Percentiles rank a stretch among this genome's conserved stretches.
phyloP scores from a whole-genome alignment of 1,284 basidiomycete species.

The Rhodotorula sp. region DNA sequence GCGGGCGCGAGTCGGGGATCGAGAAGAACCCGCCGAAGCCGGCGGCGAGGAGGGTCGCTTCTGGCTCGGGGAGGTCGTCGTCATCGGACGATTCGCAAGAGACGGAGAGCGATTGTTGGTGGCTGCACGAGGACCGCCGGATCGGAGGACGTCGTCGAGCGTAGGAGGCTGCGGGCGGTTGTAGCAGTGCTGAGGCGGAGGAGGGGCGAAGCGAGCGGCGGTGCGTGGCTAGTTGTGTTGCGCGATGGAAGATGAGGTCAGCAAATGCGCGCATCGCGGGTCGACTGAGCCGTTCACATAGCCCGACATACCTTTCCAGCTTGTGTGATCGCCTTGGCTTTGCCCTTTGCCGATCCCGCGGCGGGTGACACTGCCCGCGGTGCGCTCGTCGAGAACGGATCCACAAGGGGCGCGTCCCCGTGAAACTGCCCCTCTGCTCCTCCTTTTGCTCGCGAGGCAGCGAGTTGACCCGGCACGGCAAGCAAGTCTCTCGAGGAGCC shows the following conservation, averaged over 20 bases:
- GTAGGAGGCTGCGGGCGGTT: slow-evolving; percentile 4
- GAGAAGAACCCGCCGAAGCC: not conserved
- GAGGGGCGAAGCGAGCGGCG: slow-evolving; percentile 12
- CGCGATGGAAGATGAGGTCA: not conserved
- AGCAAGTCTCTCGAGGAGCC: slow-evolving; percentile 29
- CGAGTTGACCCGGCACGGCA: not conserved
- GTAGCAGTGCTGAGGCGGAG: slow-evolving; percentile 13
- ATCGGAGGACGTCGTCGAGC: not conserved
- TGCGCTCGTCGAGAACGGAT: slow-evolving; percentile 34
- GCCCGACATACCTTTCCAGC: slow-evolving; percentile 11
- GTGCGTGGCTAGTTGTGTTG: not conserved
- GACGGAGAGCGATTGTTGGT: slow-evolving; percentile 13
- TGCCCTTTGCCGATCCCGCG: slow-evolving; percentile 23
- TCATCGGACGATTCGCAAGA: not conserved
- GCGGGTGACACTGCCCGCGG: slow-evolving; percentile 23
- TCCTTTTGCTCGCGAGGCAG: too few species aligned
- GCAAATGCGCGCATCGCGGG: not conserved
- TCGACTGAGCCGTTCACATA: too few species aligned
- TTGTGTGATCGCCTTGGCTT: slow-evolving; percentile 20
- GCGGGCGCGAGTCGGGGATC: not conserved
- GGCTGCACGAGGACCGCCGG: not conserved
- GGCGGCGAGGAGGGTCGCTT: slow-evolving; percentile 8
- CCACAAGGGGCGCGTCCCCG: not conserved
- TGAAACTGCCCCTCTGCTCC: not conserved
- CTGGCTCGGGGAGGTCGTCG: not conserved